These are phyloP conservation scores for Pseudogymnoascus pannorum DNA, from an alignment of 2,329 filamentous ascomycete species.

Conservation along the genomic window DNA sequence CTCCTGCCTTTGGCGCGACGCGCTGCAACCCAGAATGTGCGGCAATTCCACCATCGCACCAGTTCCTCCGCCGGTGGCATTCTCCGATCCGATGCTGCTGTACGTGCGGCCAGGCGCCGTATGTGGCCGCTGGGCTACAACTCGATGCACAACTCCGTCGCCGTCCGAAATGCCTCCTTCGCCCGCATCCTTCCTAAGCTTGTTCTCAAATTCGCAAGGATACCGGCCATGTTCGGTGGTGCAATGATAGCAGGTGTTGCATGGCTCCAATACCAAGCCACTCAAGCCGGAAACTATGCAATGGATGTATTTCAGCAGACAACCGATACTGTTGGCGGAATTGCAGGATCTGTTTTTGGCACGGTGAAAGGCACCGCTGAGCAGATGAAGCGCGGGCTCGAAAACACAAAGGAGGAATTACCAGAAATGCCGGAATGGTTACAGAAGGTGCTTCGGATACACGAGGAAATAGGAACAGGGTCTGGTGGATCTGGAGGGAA, in stretches of 20 bases:
- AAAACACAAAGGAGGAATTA: conserved; percentile 70
- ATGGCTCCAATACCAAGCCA: conserved; percentile 94
- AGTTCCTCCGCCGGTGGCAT: conserved; percentile 60
- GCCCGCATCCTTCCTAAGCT: conserved; percentile 70
- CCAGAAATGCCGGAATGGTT: conserved; percentile 68
- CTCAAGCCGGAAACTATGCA: conserved; percentile 71
- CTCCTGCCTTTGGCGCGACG: conserved; percentile 60
- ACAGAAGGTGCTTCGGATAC: conserved; percentile 58
- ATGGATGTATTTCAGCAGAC: conserved; percentile 69
- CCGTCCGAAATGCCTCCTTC: conserved; percentile 57
- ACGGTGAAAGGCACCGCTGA: conserved; percentile 67
- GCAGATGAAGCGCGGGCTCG: conserved; percentile 75
- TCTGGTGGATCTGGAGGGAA: conserved; percentile 36
- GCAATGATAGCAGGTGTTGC: conserved; percentile 79
- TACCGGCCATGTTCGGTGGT: conserved; percentile 88
- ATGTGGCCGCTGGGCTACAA: conserved; percentile 72
- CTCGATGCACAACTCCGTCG: conserved; percentile 72
- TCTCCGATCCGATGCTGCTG: conserved; percentile 55
- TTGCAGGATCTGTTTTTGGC: conserved; percentile 63
- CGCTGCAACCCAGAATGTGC: conserved; percentile 44
- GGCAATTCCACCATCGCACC: conserved; percentile 52
- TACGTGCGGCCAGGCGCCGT: conserved; percentile 53
- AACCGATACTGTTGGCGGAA: conserved; percentile 60
- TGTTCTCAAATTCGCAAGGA: conserved; percentile 77
- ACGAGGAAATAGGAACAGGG: conserved; percentile 49